Percentiles rank a stretch among this genome's conserved stretches.
These are phyloP conservation scores for Psilocybe mexicana DNA, from an alignment of 1,284 basidiomycete species.

Conservation along the genomic window DNA sequence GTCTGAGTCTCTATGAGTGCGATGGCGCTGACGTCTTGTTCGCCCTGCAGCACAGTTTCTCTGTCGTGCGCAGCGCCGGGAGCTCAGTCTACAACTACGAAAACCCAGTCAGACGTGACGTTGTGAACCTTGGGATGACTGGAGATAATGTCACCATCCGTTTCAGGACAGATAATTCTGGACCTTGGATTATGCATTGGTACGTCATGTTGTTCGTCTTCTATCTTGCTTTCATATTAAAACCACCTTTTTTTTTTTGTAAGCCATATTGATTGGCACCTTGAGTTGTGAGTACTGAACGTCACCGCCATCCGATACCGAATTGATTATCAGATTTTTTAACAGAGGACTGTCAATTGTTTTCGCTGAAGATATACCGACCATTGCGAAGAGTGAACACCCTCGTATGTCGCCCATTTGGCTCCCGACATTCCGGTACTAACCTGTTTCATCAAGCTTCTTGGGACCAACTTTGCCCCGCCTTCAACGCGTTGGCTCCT, in stretches of 20 bases:
- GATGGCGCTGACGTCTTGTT: not conserved
- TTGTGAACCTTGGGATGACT: slow-evolving; percentile 25
- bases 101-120: slow-evolving; percentile 34
- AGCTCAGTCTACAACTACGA: slow-evolving; percentile 34
- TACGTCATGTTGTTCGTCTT: slow-evolving; percentile 18
- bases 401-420: not conserved
- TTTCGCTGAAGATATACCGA: slow-evolving; percentile 36
- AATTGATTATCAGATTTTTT: not conserved
- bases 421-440: not conserved
- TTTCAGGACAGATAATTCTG: slow-evolving; percentile 37
- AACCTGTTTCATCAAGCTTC: slow-evolving; percentile 6
- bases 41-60: slow-evolving; percentile 31
- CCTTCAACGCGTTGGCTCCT: slow-evolving; percentile 14
- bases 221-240: not conserved
- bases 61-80: slow-evolving; percentile 34
- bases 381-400: slow-evolving; percentile 1
- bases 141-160: slow-evolving; percentile 38
- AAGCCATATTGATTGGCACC: slow-evolving; percentile 36
- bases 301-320: not conserved
- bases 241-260: not conserved
- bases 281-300: slow-evolving; percentile 19
- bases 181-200: slow-evolving; percentile 49
- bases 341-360: slow-evolving; percentile 42
- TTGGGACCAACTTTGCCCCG: slow-evolving; percentile 22
- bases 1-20: too few species aligned